Conservation (phyloP, 106 monocot species). For the Dioscorea dumetorum region DNA sequence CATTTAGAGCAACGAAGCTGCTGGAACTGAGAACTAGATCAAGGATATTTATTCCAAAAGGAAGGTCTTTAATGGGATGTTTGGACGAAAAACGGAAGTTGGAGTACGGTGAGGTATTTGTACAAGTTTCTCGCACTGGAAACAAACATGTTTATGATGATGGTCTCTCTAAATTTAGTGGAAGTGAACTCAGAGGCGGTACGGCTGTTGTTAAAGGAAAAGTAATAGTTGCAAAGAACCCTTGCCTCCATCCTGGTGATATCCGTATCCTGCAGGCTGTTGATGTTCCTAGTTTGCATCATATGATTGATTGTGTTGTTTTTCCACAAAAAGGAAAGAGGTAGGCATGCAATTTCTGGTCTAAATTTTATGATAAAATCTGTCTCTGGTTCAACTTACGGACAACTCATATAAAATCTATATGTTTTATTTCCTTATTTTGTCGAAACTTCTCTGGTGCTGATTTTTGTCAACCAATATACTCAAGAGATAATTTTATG, state of each 20-base stretch:
- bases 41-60: constrained; percentile 75
- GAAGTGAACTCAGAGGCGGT: constrained; percentile 10
- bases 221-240: constrained; percentile 86
- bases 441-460: too few relatives aligned
- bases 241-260: constrained; percentile 96
- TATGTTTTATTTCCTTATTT: too few relatives aligned
- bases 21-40: constrained; percentile 69
- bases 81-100: constrained; percentile 76
- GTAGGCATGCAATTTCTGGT: background rate
- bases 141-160: constrained; percentile 5
- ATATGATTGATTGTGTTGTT: constrained; percentile 90
- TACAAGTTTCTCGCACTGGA: constrained; percentile 47
- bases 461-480: too few relatives aligned
- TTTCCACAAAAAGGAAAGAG: constrained; percentile 91
- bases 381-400: too few relatives aligned
- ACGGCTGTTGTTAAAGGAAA: constrained; percentile 44
- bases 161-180: constrained; percentile 14
- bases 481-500: too few relatives aligned
- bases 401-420: too few relatives aligned
- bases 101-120: constrained; percentile 81
- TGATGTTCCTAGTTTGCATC: constrained; percentile 69
- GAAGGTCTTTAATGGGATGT: constrained; percentile 91
- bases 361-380: background rate
- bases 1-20: constrained; percentile 60
- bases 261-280: constrained; percentile 58